Evolutionary conservation across 768 basidiomycete genomes (phyloP), one percentile per base, ranked within the genome.

Genomic region (Leucocoprinus birnbaumii): DNA sequence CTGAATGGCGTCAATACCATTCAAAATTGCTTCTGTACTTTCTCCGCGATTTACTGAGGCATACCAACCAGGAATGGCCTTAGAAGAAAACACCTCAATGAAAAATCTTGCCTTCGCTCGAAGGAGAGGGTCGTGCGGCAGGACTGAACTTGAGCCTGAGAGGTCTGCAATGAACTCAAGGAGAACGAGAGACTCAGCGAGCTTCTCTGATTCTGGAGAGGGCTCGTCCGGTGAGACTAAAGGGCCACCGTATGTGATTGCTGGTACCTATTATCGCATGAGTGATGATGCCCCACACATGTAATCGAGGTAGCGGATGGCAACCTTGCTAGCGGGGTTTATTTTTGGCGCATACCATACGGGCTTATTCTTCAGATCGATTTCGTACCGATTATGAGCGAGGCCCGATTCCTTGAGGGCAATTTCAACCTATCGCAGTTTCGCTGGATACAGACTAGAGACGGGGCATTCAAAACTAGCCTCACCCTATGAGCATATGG

Each of bases 111-210:
- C 79, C 53, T 77, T 72, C 35, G 87, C 86, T 35, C 84, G 80
- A 6, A 63, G 59, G 35, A 87, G 74, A 0, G 82, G 82, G 63
- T 84, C 80, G 8, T 68, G 64, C 3, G 86, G 86, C 8, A 84
- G 73, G 37, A 86, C 69, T 3, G 16, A 3, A 10, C n/a, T 14
- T 31, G 77, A 72, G 1, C 79, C 77, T 64, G 72, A 80, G 51
- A 86, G 68, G 63, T 87, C 86, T 9, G 82, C 82, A 54, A 87
- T 65, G 68, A 88, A 83, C 63, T 89, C 85, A 51, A 87, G 70
- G 53, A 87, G 79, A 35, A 86, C 71, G 44, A 82, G 79, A 3
- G 85, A 87, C 62, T 89, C 86, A 7, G 82, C 74, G 61, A 88
- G 62, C 64, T 87, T 87, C 47, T 68, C 61, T 8, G 84, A 84